Evolutionary conservation across 1,284 basidiomycete species (phyloP).

Genomic region (Ceratobasidium sp.): DNA sequence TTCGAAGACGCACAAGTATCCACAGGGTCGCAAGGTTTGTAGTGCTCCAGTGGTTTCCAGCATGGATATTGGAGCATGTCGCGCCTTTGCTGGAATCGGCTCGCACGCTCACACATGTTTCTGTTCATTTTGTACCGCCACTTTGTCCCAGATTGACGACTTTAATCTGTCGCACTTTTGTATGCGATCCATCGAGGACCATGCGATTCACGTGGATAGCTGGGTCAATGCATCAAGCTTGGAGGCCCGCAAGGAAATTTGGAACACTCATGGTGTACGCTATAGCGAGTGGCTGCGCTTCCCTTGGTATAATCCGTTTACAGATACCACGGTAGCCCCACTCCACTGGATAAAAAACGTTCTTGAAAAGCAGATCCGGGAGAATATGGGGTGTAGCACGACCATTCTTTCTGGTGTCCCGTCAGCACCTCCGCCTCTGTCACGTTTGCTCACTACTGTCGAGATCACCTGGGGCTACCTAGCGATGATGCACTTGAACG

Average conservation of each 20-base stretch:
- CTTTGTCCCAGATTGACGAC: neutral
- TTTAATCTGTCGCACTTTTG: neutral
- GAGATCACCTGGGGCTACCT: neutral
- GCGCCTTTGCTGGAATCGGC: neutral
- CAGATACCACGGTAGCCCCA: neutral
- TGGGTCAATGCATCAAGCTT: neutral
- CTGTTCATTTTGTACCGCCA: neutral
- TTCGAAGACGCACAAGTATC: conserved; percentile 29
- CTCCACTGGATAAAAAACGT: too few species aligned
- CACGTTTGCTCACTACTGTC: neutral
- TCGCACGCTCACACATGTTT: neutral
- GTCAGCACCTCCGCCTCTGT: neutral
- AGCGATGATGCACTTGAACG: neutral
- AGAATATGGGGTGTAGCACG: conserved; percentile 12
- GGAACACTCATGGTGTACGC: neutral
- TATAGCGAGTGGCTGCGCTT: neutral
- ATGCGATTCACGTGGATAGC: neutral
- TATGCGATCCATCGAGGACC: neutral
- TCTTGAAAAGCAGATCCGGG: conserved; percentile 1
- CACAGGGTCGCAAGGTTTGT: neutral
- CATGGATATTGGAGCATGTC: neutral
- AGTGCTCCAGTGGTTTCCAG: neutral
- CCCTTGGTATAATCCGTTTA: neutral
- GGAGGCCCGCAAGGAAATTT: neutral
- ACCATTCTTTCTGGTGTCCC: neutral